A percentile compares a stretch with the other conserved stretches of the same genome.
phyloP scores from a whole-genome alignment of 495 filamentous ascomycete species.

The Glutinoglossum americanum region DNA sequence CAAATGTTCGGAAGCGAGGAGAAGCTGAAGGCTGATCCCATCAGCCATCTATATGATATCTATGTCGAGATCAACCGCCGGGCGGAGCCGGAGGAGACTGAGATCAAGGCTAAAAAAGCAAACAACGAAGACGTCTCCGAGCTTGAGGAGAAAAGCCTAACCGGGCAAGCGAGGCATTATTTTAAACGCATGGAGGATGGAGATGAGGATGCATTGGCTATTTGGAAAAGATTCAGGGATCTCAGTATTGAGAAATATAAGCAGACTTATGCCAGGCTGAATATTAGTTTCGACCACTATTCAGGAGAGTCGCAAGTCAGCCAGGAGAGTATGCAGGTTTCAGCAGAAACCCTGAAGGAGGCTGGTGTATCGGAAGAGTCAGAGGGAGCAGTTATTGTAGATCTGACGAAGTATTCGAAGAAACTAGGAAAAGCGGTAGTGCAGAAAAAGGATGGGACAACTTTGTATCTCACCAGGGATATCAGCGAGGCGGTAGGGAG shows the following conservation, averaged over 20 bases:
- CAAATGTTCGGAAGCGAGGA: slow-evolving; percentile 41
- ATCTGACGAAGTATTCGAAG: slow-evolving; percentile 59
- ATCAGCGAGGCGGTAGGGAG: slow-evolving; percentile 45
- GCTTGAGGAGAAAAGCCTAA: slow-evolving; percentile 33
- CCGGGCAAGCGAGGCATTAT: slow-evolving; percentile 48
- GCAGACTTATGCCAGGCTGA: slow-evolving; percentile 59
- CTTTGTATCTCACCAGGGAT: slow-evolving; percentile 50
- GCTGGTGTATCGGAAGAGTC: slow-evolving; percentile 58
- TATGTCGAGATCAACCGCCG: slow-evolving; percentile 43
- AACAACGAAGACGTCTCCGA: slow-evolving; percentile 21
- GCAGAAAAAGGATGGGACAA: slow-evolving; percentile 44
- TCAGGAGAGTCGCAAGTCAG: slow-evolving; percentile 84
- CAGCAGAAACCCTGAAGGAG: slow-evolving; percentile 42
- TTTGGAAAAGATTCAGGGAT: slow-evolving; percentile 77
- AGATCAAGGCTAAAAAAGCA: slow-evolving; percentile 12
- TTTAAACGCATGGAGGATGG: slow-evolving; percentile 86
- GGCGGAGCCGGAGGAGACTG: slow-evolving; percentile 10
- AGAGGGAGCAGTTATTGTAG: slow-evolving; percentile 72
- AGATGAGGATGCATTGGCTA: slow-evolving; percentile 48
- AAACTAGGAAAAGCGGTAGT: slow-evolving; percentile 49
- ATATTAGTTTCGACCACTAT: slow-evolving; percentile 88
- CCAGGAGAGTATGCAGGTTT: slow-evolving; percentile 55
- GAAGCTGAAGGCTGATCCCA: slow-evolving; percentile 35
- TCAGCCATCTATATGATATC: slow-evolving; percentile 47
- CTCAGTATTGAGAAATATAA: slow-evolving; percentile 75